Evolutionary conservation across 352 stramenopile genomes (phyloP).

Genomic region (Blastocystis sp.): DNA sequence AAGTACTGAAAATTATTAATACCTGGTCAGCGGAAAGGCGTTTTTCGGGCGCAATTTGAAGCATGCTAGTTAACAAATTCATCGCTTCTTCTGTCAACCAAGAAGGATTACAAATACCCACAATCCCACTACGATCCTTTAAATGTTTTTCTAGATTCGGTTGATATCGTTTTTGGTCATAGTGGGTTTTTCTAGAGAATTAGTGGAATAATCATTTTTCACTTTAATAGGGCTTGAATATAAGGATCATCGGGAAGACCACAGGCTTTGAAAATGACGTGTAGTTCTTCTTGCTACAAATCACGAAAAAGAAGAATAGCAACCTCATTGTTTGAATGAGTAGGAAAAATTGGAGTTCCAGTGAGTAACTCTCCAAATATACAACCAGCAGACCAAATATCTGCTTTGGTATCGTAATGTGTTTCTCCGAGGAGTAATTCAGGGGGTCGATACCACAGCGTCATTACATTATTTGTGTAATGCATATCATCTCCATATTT

Average conservation of each 20-base stretch:
- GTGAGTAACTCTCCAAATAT: constrained; percentile 79
- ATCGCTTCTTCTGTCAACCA: constrained; percentile 47
- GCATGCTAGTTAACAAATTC: constrained; percentile 19
- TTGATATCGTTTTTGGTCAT: not conserved
- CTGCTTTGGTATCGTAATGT: constrained; percentile 73
- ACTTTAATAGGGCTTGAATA: constrained; percentile 21
- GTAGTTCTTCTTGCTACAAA: constrained; percentile 14
- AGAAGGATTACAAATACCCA: not conserved
- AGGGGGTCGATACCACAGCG: constrained; percentile 62
- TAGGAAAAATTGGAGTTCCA: constrained; percentile 36
- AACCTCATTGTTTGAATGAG: constrained; percentile 38
- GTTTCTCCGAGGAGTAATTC: constrained; percentile 53
- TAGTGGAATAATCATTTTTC: not conserved
- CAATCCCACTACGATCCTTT: not conserved
- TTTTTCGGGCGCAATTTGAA: constrained; percentile 24
- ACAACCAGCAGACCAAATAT: constrained; percentile 85
- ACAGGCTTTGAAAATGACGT: constrained; percentile 36
- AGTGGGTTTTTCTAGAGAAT: not conserved
- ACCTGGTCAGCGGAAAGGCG: constrained; percentile 20
- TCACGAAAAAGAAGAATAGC: not conserved
- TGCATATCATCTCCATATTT: constrained; percentile 69
- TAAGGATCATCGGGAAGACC: not conserved
- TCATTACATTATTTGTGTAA: constrained; percentile 58
- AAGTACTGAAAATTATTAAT: not conserved
- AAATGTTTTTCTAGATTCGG: not conserved